These are phyloP conservation scores for Irpex lacteus DNA, from an alignment of 1,284 basidiomycete species.

Conservation along the genomic window DNA sequence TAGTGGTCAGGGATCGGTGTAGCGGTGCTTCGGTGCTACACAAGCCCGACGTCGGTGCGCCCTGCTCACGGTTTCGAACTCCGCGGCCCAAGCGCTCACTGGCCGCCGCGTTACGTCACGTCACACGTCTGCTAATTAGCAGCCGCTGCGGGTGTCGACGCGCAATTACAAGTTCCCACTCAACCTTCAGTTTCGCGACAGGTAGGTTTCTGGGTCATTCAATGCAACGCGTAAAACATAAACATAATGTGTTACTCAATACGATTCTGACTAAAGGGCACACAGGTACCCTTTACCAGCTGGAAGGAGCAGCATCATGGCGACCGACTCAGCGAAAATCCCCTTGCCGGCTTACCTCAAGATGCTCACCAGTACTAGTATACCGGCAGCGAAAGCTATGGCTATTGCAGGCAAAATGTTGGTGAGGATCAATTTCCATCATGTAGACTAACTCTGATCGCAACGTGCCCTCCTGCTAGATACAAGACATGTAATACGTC, in stretches of 20 bases:
- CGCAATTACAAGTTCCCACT: not conserved
- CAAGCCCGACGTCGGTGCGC: not conserved
- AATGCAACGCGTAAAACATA: too few relatives aligned
- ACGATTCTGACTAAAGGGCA: too few relatives aligned
- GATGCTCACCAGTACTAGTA: slow-evolving; percentile 58
- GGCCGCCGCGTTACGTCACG: slow-evolving; percentile 1
- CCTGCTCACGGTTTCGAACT: not conserved
- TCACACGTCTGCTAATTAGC: not conserved
- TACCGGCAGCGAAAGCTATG: slow-evolving; percentile 77
- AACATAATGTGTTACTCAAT: too few relatives aligned
- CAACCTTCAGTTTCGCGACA: not conserved
- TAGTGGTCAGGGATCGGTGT: not conserved
- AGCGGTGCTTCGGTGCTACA: not conserved
- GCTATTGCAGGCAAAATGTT: slow-evolving; percentile 75
- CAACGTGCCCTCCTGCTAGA: slow-evolving; percentile 34
- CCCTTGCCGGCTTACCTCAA: slow-evolving; percentile 75
- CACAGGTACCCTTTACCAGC: too few relatives aligned
- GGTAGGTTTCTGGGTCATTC: too few relatives aligned
- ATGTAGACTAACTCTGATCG: not conserved
- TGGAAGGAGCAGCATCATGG: not conserved
- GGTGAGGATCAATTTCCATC: slow-evolving; percentile 19
- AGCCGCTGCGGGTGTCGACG: not conserved
- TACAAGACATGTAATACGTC: slow-evolving; percentile 75
- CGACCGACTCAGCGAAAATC: slow-evolving; percentile 40
- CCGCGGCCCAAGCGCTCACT: not conserved